Base-by-base conservation (phyloP, 2,329 filamentous ascomycete species). In the Mariannaea sp. region DNA sequence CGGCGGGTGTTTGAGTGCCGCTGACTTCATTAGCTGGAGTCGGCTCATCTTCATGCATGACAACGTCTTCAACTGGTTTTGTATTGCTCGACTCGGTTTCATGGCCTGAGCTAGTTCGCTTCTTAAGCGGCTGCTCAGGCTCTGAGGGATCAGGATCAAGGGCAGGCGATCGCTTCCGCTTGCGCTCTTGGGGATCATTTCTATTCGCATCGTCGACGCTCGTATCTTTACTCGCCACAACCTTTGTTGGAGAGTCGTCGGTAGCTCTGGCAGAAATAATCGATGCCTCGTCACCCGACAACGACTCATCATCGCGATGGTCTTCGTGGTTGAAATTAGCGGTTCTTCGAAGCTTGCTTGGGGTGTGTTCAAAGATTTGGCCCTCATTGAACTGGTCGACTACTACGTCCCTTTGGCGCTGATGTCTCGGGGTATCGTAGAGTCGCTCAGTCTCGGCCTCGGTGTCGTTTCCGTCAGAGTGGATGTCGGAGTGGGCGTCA, bases 401-500 rank as follows among this genome's bases (percentile, higher is more conserved):
- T 36, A 86, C 77, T 8, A 88, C 82, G 64, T 87, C 82, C 64
- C 81, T 79, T 64, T 83, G 80, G 60, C 85, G 80, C 67, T 80
- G 74, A 66, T 80, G 89, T 58, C 85, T 84, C 14, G 92, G 92
- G n/a, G 91, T 96, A 67, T 89, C 86, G 68, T 94, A 94, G 55
- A 99, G 81, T 54, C 94, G 87, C 74, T 97, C 92, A 2, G 93
- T 97, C 74, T 97, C 93, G 27, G 93, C 93, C 73, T 97, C 93
- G 3, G 92, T 87, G 70, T 84, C 83, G 67, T 85, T 83, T 62
- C 75, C 78, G 20, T 74, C 72, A 3, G 71, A 74, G 55, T 70
- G 64, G 12, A 68, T 65, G 38, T 74, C 72, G 12, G 71, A 73
- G 24, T 77, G 75, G 49, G 77, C 73, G 55, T 85, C 81, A 13